These are phyloP conservation scores for Leccinum olivaceopallidum DNA, from an alignment of 768 basidiomycete genomes.

Conservation along the genomic window DNA sequence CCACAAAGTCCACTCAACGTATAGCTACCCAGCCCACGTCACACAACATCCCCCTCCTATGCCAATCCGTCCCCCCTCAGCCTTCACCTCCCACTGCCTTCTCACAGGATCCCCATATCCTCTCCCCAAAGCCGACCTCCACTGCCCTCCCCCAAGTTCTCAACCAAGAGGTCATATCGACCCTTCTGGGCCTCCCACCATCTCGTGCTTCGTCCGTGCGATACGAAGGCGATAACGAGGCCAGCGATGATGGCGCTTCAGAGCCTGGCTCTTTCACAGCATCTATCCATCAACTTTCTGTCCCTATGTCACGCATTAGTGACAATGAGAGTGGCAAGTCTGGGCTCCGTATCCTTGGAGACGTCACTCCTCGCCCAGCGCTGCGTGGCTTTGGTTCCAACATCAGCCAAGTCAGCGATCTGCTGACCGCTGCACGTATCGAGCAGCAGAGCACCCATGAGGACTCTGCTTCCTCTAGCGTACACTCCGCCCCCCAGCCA, in stretches of 20 bases:
- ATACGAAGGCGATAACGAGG: constrained; percentile 62
- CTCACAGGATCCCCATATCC: constrained; percentile 40
- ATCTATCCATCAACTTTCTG: constrained; percentile 37
- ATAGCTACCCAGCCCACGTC: constrained; percentile 13
- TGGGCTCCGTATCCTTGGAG: constrained; percentile 34
- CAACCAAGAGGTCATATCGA: constrained; percentile 67
- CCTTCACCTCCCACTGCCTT: constrained; percentile 19
- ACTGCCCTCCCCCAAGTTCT: constrained; percentile 62
- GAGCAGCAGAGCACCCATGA: constrained; percentile 18
- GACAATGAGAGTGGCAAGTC: constrained; percentile 23
- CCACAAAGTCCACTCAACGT: constrained; percentile 21
- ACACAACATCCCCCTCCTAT: constrained; percentile 7
- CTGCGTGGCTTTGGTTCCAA: constrained; percentile 37
- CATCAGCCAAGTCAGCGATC: constrained; percentile 31
- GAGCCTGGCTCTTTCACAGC: constrained; percentile 43
- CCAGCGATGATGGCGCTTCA: constrained; percentile 34
- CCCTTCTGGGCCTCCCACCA: constrained; percentile 56
- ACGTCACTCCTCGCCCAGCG: constrained; percentile 65
- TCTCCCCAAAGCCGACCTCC: constrained; percentile 57
- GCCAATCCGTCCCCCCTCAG: constrained; percentile 11
- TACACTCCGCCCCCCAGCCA: constrained; percentile 7
- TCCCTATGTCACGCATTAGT: constrained; percentile 16
- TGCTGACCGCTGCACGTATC: constrained; percentile 26
- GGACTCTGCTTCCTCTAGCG: constrained; percentile 8
- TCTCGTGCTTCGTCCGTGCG: constrained; percentile 41